Evolutionary conservation across 73 alveolate species (phyloP).

Genomic region (Paramecium pentaurelia): DNA sequence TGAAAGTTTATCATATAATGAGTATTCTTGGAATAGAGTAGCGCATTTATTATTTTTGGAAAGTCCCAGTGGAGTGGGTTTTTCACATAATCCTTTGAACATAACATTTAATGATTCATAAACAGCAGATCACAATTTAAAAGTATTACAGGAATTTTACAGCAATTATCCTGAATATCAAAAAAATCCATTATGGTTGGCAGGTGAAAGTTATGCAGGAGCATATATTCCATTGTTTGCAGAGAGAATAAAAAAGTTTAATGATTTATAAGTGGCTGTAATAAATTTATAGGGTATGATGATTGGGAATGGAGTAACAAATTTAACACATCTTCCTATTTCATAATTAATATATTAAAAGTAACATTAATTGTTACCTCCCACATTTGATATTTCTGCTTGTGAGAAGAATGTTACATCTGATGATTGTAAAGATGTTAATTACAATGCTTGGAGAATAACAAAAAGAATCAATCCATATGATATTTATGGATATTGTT

Average conservation of each 20-base stretch:
- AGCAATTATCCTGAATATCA: constrained; percentile 65
- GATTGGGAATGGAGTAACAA: constrained; percentile 89
- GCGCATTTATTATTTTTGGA: constrained; percentile 84
- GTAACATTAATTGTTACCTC: constrained; percentile 10
- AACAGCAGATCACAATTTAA: constrained; percentile 72
- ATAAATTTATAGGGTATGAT: constrained; percentile 83
- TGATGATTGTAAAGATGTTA: neutral
- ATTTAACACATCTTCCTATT: constrained; percentile 50
- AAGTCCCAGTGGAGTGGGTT: constrained; percentile 91
- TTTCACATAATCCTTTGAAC: constrained; percentile 65
- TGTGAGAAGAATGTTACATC: neutral
- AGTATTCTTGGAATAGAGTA: constrained; percentile 77
- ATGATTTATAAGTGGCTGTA: neutral
- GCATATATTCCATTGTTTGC: constrained; percentile 72
- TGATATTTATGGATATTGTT: constrained; percentile 41
- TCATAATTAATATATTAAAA: neutral
- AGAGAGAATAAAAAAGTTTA: neutral
- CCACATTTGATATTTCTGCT: neutral
- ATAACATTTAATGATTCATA: constrained; percentile 68
- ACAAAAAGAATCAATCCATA: neutral
- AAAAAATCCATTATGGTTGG: constrained; percentile 68
- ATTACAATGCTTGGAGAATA: neutral
- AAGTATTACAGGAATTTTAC: constrained; percentile 65
- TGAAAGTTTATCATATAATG: constrained; percentile 62
- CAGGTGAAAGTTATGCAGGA: constrained; percentile 87